phyloP scores from a whole-genome alignment of 2,329 filamentous ascomycete genomes.

The Xylariomycetidae sp. region DNA sequence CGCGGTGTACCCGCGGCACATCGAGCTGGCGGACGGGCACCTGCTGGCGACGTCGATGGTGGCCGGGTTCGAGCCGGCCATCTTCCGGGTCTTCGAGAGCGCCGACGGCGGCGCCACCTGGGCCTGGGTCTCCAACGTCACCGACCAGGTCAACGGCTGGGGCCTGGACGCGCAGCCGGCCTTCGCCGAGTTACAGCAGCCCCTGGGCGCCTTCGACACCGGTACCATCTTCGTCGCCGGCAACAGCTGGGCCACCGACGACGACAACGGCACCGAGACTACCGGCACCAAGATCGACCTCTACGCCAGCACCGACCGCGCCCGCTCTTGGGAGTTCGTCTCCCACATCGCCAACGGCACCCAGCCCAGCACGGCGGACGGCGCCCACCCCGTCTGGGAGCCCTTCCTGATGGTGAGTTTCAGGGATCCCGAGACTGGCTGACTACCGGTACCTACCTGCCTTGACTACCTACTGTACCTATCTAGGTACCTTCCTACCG shows the following conservation, averaged over 20 bases:
- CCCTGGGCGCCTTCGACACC: constrained; percentile 48
- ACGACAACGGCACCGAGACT: constrained; percentile 54
- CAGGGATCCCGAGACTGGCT: too few species aligned
- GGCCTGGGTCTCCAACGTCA: constrained; percentile 54
- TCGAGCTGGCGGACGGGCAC: constrained; percentile 30
- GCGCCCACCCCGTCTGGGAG: constrained; percentile 63
- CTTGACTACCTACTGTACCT: too few species aligned
- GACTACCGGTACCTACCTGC: too few species aligned
- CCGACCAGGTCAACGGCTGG: constrained; percentile 56
- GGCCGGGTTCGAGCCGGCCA: constrained; percentile 13
- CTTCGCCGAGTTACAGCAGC: constrained; percentile 54
- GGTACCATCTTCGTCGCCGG: constrained; percentile 58
- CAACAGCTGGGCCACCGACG: constrained; percentile 50
- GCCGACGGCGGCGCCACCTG: constrained; percentile 50
- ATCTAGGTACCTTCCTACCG: too few species aligned
- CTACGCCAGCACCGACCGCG: constrained; percentile 56
- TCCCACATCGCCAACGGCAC: constrained; percentile 57
- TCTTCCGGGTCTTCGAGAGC: constrained; percentile 47
- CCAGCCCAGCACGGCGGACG: constrained; percentile 53
- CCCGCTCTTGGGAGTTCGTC: constrained; percentile 59
- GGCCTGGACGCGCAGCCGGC: constrained; percentile 63
- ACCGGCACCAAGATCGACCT: constrained; percentile 60
- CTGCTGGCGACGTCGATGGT: constrained; percentile 40
- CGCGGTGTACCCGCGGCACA: constrained; percentile 25
- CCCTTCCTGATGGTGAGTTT: constrained; percentile 49